Evolutionary conservation across 192 early-diverging fungal genomes (phyloP), one percentile per base, ranked within the genome.

Genomic region (Allomyces arbusculus): DNA sequence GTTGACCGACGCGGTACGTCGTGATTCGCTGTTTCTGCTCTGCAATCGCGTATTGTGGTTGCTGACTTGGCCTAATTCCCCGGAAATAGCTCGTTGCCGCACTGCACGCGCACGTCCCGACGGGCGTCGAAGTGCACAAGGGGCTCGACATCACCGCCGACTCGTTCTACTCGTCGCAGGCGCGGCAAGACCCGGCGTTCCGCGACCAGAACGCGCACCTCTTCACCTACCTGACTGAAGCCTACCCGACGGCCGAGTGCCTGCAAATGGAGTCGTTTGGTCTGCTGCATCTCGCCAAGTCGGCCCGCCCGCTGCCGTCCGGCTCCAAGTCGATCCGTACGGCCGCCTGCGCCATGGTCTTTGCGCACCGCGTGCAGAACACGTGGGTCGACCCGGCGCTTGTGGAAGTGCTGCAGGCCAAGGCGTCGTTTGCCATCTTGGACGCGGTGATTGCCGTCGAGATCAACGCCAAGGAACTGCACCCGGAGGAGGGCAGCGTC

Each of bases 191-290:
- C 62, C 67, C 72, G 10, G 77, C 77, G 24, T 93, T 94, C 73
- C 76, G 79, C 69, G 93, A 96, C 67, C 78, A 77, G 24, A 96
- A 96, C 75, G 69, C 81, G 6, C 61, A 72, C 0, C 71, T 96
- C 20, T 67, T 96, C 14, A 65, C 66, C 0, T 62, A 74, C 23
- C 66, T 91, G 26, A 40, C 70, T 24, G 64, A 66, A 10, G 64
- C 70, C 63, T 74, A 83, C 65, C 85, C 86, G 62, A 68, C 70
- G 33, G 79, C 77, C 10, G 66, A 78, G 24, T 77, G 77, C 0
- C 69, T 95, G 24, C 91, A 95, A 70, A 95, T 95, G 93, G 91
- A 95, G 75, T 82, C 82, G 0, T 87, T 82, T 65, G 85, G 84
- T 78, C 67, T 96, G 63, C 86, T 87, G 72, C 93, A 94, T 67